Evolutionary conservation across 148 eudicot genomes (phyloP).

Genomic region (Rhododendron williamsianum): DNA sequence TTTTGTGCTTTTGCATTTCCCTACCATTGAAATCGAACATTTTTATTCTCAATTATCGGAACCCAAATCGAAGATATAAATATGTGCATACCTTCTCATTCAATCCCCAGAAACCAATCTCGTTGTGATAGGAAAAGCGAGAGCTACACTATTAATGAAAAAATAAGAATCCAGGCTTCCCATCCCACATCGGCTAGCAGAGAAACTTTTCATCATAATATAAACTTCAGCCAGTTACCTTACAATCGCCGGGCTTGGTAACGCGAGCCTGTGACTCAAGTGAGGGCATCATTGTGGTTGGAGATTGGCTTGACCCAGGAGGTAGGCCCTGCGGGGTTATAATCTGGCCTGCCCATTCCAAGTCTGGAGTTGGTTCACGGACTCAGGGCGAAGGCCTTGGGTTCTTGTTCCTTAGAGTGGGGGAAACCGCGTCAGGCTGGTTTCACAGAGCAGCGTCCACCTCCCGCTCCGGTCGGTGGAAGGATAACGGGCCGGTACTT

Average conservation of each 20-base stretch:
- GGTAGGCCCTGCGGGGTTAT: not conserved
- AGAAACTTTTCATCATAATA: not conserved
- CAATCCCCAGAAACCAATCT: too few species aligned
- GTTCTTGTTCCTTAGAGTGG: not conserved
- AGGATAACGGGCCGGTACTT: not conserved
- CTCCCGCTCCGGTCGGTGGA: not conserved
- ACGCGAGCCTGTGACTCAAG: not conserved
- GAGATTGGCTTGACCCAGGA: not conserved
- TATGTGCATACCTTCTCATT: too few species aligned
- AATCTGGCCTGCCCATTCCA: not conserved
- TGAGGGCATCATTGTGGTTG: not conserved
- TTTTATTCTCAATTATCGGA: too few species aligned
- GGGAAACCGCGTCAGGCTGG: not conserved
- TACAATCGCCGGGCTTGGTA: not conserved
- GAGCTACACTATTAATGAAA: not conserved
- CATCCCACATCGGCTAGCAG: not conserved
- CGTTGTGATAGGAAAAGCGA: not conserved
- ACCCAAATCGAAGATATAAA: too few species aligned
- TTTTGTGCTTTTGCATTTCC: not conserved
- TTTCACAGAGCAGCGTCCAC: not conserved
- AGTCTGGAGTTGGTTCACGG: not conserved
- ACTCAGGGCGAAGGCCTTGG: not conserved
- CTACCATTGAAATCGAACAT: not conserved
- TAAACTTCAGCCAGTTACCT: accelerated
- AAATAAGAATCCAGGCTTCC: not conserved